Evolutionary conservation across 2,329 filamentous ascomycete species (phyloP).

Genomic region (Nemania bipapillata): DNA sequence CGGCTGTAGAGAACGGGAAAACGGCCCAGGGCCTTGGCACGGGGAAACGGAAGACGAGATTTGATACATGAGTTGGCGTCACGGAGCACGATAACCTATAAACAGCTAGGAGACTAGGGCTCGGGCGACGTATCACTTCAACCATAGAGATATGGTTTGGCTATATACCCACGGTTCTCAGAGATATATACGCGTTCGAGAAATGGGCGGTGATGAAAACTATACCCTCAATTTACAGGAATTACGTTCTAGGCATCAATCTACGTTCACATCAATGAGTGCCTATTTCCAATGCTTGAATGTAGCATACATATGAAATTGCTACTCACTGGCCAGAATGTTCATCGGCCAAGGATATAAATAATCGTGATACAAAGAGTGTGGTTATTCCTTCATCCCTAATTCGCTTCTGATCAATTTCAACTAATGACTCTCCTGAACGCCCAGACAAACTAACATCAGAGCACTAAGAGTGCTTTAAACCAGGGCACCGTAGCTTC

Average conservation of each 20-base stretch:
- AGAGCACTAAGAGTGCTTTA: constrained; percentile 14
- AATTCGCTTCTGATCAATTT: constrained; percentile 1
- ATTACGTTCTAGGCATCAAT: not conserved
- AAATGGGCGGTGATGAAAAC: not conserved
- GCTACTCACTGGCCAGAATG: constrained; percentile 9
- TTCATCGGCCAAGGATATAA: constrained; percentile 13
- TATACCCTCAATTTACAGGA: not conserved
- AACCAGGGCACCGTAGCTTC: constrained; percentile 13
- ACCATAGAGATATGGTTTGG: not conserved
- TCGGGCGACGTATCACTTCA: not conserved
- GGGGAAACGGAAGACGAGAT: constrained; percentile 53
- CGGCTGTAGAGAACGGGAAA: constrained; percentile 41
- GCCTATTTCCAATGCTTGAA: not conserved
- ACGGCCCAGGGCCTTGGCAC: constrained; percentile 15
- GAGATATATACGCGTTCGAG: not conserved
- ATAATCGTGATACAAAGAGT: constrained; percentile 36
- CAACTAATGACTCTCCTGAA: constrained; percentile 17
- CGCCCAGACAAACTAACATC: constrained; percentile 16
- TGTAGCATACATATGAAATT: constrained; percentile 34
- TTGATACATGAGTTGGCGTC: constrained; percentile 46
- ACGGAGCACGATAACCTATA: not conserved
- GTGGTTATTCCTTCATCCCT: constrained; percentile 34
- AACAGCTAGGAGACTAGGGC: not conserved
- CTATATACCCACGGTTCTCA: not conserved
- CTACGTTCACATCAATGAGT: not conserved